Percentiles rank a stretch among this genome's conserved stretches.
Evolutionary conservation across 805 yeast species (phyloP).

Genomic region (Allodekkera sacchari): DNA sequence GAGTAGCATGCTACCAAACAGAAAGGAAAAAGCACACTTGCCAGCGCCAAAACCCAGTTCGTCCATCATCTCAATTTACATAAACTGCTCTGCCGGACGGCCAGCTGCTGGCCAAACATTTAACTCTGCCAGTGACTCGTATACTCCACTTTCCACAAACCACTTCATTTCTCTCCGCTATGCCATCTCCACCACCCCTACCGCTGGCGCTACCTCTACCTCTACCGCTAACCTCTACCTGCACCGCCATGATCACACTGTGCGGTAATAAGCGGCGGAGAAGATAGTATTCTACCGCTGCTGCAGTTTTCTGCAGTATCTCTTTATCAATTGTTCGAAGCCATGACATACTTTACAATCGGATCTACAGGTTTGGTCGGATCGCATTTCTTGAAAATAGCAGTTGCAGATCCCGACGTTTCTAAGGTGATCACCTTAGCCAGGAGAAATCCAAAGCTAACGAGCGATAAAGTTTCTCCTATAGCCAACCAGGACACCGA

Average conservation of each 20-base stretch:
- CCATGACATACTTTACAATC: slow-evolving; percentile 28
- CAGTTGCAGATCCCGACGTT: slow-evolving; percentile 29
- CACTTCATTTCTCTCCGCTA: no score
- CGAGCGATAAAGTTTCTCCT: slow-evolving; percentile 17
- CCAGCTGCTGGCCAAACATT: no score
- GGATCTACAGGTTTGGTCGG: slow-evolving; percentile 86
- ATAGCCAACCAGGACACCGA: slow-evolving; percentile 37
- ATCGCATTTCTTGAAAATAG: slow-evolving; percentile 39
- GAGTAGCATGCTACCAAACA: no score
- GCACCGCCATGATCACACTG: background rate
- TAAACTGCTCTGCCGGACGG: no score
- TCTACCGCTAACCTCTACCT: no score
- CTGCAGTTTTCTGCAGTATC: background rate
- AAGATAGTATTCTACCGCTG: background rate
- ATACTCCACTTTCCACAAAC: no score
- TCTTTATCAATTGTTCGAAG: background rate
- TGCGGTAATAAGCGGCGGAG: background rate
- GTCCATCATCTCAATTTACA: no score
- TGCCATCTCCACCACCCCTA: no score
- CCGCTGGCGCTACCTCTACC: no score
- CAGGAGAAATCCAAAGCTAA: slow-evolving; percentile 32
- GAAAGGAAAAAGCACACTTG: no score
- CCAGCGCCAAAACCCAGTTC: no score
- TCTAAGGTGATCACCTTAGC: slow-evolving; percentile 39
- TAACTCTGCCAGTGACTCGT: no score